Evolutionary conservation across 176 grass and related monocot genomes (phyloP), one percentile per base, ranked within the genome.

Genomic region (Carex littledalei): DNA sequence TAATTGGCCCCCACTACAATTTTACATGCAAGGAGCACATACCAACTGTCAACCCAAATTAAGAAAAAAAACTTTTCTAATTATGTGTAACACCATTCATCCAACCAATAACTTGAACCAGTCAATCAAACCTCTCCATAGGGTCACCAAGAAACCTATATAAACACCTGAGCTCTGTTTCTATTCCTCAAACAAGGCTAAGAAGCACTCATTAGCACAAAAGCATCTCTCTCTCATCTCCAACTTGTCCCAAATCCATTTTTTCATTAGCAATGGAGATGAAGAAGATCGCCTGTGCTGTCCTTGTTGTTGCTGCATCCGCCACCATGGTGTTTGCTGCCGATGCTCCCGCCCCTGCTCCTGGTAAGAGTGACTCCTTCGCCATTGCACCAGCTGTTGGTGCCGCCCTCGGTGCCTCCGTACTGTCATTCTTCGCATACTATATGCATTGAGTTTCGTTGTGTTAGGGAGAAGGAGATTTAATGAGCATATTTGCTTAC

Each of bases 361-460:
- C 86, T 34, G 1, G 45, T 57, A 26, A 2, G 39, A 84, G 86
- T n/a, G 59, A n/a, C 56, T 84, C 79, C 34, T 84, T 84, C 24
- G 6, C 54, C 64, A 15, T 76, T 26, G 55, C 67, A 22, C 86
- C 86, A 10, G 86, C 86, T 34, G 57, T 88, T 12, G 80, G 86
- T 15, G 86, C 86, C 35, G 86, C 82, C 1, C 3, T 88, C 10
- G 80, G 80, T 8, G 80, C 86, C 49, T 88, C 86, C 0, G n/a
- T 88, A 5, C 86, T 88, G 64, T 88, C 86, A 22, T 76, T 88
- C 86, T 75, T 88, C 17, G 80, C 86, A 62, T 88, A 77, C 80
- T 88, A 88, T 39, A 49, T 88, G 86, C 79, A 88, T 32, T 88
- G 8, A 83, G 41, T 83, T 67, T 15, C 6, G 1, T 32, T 29